These are phyloP conservation scores for Oryza coarctata DNA, from an alignment of 176 grass and related monocot genomes.

Conservation along the genomic window DNA sequence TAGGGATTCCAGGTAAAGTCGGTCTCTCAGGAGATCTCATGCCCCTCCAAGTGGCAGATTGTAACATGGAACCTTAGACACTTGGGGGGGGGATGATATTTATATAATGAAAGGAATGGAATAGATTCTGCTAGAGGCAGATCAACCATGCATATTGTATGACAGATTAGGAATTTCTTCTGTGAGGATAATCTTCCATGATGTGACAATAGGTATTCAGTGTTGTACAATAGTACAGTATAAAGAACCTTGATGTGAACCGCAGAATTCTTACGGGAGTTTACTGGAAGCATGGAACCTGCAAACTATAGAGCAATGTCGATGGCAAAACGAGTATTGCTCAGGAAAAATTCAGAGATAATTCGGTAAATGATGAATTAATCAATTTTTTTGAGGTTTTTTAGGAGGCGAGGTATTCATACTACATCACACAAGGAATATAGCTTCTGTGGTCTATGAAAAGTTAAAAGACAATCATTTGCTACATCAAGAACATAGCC, in stretches of 20 bases:
- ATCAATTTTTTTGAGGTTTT: background rate
- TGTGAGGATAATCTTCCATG: background rate
- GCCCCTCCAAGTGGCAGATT: background rate
- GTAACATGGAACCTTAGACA: background rate
- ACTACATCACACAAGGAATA: background rate
- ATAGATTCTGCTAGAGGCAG: background rate
- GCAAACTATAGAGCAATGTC: background rate
- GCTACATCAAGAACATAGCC: background rate
- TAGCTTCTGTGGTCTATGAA: background rate
- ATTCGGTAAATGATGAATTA: background rate
- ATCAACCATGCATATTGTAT: constrained; percentile 12
- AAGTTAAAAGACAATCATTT: background rate
- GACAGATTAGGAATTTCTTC: background rate
- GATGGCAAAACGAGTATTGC: background rate
- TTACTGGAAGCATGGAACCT: background rate
- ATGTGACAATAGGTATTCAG: background rate
- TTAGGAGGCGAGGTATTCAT: background rate
- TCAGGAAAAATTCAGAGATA: background rate
- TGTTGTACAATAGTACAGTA: background rate
- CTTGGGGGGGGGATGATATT: background rate
- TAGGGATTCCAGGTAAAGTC: constrained; percentile 1
- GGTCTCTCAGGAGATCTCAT: background rate
- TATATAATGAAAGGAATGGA: background rate
- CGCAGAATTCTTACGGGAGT: background rate
- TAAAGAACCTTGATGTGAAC: background rate